Conservation (phyloP, 2,329 filamentous ascomycete genomes). For the Ophiostoma himal-ulmi region DNA sequence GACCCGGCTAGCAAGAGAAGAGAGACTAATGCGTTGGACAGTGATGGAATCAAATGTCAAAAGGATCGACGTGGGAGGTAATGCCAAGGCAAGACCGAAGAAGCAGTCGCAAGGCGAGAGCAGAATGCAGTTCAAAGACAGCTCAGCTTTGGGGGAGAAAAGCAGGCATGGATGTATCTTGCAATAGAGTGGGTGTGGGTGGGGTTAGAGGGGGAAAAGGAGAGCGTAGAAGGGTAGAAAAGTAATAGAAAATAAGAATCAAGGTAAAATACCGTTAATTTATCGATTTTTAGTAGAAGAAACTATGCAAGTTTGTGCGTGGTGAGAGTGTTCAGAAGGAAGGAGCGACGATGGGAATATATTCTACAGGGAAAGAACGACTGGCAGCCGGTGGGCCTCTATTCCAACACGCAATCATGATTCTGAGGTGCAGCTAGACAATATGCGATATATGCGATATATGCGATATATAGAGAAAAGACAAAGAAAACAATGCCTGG, state of each 20-base stretch:
- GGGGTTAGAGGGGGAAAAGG: not conserved
- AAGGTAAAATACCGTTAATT: not conserved
- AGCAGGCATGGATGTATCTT: constrained; percentile 1
- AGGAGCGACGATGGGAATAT: not conserved
- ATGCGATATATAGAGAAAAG: not conserved
- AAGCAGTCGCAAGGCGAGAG: not conserved
- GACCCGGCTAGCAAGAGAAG: not conserved
- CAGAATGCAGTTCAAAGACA: not conserved
- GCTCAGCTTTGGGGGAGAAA: not conserved
- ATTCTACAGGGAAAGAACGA: not conserved
- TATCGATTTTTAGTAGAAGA: not conserved
- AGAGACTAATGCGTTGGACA: not conserved
- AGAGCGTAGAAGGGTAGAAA: not conserved
- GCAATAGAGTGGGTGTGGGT: not conserved
- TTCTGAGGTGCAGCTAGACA: not conserved
- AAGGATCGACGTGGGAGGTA: not conserved
- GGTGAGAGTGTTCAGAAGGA: not conserved
- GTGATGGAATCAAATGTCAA: not conserved
- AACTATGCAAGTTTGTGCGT: not conserved
- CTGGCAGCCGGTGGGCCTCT: not conserved
- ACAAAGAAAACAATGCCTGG: not conserved
- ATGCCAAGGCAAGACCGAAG: not conserved
- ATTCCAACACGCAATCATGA: not conserved
- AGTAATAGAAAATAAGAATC: too few species aligned
- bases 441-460: not conserved